Base-by-base conservation (phyloP, 805 yeast genomes). In the Lachancea sp. region DNA sequence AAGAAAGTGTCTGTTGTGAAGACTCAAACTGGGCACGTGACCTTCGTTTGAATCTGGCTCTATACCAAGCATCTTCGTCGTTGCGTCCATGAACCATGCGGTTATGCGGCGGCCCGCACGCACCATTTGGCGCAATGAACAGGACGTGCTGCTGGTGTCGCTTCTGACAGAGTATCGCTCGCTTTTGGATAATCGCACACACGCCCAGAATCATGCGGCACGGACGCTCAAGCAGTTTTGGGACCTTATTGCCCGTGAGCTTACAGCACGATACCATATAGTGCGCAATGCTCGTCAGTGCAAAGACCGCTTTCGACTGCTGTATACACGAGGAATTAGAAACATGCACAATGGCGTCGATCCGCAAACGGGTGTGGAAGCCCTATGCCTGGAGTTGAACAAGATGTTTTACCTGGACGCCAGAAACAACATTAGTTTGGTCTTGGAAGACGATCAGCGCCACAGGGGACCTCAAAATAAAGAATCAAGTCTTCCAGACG, bases 291-390 rank as follows among this genome's bases (percentile, higher is more conserved):
- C 42, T 12, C 42, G 46, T 20, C 46, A 43, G 29, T 43, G 46
- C 42, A 29, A 37, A n/a, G 46, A 43, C 27, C 46, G 46, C 7
- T 43, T 43, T 34, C 39, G 39, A 17, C 46, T 43, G 4, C 34
- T 43, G 17, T 32, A 38, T 35, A 38, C 42, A 18, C 42, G 42
- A 5, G 42, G 42, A 18, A 38, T 31, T 9, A 19, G 44, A 1
- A 33, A 32, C 44, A 22, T 22, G 33, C 44, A 41, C 44, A 33
- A 41, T 33, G 38, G 33, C 10, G 31, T 32, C 31, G 38, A 17
- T 31, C 44, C 44, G 25, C 37, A 33, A 26, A 41, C 37, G 9
- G 44, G 38, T 4, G 38, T 41, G 17, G 44, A 41, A 22, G 44
- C 38, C 2, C 44, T 41, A 22, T 41, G 44, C 22, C 32, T 41